phyloP scores from a whole-genome alignment of 2,329 filamentous ascomycete species.

The Scedosporium aurantiacum region DNA sequence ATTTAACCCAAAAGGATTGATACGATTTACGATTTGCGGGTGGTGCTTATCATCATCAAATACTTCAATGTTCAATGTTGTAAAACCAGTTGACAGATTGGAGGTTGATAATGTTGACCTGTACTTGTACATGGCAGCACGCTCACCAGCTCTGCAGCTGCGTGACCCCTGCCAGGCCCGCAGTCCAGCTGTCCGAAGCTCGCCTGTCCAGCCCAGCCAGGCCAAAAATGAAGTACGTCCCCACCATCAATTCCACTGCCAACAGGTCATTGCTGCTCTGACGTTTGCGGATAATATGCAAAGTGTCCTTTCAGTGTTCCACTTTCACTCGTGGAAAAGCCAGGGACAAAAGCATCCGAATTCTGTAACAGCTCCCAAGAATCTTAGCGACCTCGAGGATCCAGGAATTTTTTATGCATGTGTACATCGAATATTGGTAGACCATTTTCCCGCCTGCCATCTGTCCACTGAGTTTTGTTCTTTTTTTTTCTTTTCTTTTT shows the following conservation, averaged over 20 bases:
- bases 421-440: background rate
- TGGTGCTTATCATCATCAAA: too few species aligned
- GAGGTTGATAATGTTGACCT: too few species aligned
- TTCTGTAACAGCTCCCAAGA: background rate
- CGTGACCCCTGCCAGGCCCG: background rate
- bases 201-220: too few species aligned
- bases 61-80: too few species aligned
- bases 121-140: background rate
- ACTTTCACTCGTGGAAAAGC: background rate
- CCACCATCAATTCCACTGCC: background rate
- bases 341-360: background rate
- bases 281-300: background rate
- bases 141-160: too few species aligned
- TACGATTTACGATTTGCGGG: too few species aligned
- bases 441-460: background rate
- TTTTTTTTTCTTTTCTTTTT: background rate
- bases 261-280: background rate
- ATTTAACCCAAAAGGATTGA: too few species aligned
- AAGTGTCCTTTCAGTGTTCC: constrained; percentile 5
- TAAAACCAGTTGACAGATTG: background rate
- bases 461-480: background rate
- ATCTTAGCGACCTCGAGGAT: background rate
- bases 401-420: background rate
- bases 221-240: too few species aligned
- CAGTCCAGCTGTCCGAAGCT: background rate